Conservation (phyloP, 495 filamentous ascomycete genomes). For the Pyrenula aspistea region DNA sequence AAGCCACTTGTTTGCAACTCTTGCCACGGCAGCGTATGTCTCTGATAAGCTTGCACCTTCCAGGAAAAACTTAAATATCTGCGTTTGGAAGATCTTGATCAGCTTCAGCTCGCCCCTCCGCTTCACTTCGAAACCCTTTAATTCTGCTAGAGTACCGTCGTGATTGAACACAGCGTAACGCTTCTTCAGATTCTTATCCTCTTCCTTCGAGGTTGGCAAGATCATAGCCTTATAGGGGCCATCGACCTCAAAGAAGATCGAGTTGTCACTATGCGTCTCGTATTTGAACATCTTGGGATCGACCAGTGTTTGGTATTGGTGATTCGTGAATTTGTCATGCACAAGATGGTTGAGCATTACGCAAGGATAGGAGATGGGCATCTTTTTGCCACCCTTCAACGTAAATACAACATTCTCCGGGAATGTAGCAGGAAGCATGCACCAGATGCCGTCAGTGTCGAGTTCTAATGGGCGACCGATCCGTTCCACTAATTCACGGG, state of each 20-base stretch:
- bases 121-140: conserved; percentile 98
- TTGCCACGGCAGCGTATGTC: conserved; percentile 85
- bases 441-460: conserved; percentile 99
- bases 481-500: conserved; percentile 83
- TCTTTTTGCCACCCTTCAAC: conserved; percentile 86
- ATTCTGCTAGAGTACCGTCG: conserved; percentile 87
- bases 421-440: conserved; percentile 94
- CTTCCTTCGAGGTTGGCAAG: conserved; percentile 91
- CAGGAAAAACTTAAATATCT: conserved; percentile 98
- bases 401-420: conserved; percentile 95
- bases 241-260: conserved; percentile 99
- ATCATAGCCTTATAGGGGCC: conserved; percentile 98
- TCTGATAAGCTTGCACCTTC: conserved; percentile 77
- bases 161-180: conserved; percentile 98
- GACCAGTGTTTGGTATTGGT: conserved; percentile 85
- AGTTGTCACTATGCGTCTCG: conserved; percentile 92
- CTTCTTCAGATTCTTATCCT: conserved; percentile 99
- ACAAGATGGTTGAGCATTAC: conserved; percentile 99
- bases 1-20: conserved; percentile 91
- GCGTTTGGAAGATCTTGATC: conserved; percentile 98
- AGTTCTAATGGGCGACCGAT: conserved; percentile 90
- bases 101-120: conserved; percentile 95
- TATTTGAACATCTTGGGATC: conserved; percentile 76
- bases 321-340: conserved; percentile 88
- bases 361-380: conserved; percentile 92